Conservation (phyloP, 768 basidiomycete species). For the Lentinula detonsa region DNA sequence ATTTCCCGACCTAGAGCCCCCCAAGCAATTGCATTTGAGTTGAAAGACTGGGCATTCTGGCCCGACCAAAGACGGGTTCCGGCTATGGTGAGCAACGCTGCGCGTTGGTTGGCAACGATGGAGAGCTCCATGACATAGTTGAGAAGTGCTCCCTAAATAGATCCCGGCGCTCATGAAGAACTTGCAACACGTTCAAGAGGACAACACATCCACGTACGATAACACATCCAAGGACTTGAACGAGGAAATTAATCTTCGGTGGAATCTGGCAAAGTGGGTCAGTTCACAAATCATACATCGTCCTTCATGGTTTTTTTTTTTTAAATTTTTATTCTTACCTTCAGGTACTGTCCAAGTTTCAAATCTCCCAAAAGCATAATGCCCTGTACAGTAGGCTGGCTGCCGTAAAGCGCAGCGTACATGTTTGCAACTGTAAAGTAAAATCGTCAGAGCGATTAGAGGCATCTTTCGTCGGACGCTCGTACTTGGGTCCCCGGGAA, state of each 20-base stretch:
- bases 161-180: neutral
- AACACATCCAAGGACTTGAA: constrained; percentile 34
- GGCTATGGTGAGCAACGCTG: constrained; percentile 16
- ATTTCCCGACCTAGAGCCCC: constrained; percentile 24
- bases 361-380: constrained; percentile 34
- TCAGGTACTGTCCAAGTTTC: constrained; percentile 30
- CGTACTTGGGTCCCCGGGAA: constrained; percentile 20
- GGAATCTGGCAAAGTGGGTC: constrained; percentile 22
- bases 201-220: constrained; percentile 6
- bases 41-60: constrained; percentile 21
- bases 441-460: neutral
- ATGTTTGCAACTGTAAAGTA: constrained; percentile 31
- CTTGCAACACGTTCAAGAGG: neutral
- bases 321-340: constrained; percentile 11
- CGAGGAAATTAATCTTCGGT: constrained; percentile 40
- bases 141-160: neutral
- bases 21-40: constrained; percentile 26
- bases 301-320: neutral
- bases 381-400: constrained; percentile 29
- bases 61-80: constrained; percentile 26
- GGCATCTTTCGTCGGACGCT: neutral
- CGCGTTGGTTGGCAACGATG: constrained; percentile 1
- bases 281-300: neutral
- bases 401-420: constrained; percentile 20
- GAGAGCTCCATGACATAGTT: constrained; percentile 5